Base-by-base conservation (phyloP, 257 asterid species). In the Gynochthodes officinalis region DNA sequence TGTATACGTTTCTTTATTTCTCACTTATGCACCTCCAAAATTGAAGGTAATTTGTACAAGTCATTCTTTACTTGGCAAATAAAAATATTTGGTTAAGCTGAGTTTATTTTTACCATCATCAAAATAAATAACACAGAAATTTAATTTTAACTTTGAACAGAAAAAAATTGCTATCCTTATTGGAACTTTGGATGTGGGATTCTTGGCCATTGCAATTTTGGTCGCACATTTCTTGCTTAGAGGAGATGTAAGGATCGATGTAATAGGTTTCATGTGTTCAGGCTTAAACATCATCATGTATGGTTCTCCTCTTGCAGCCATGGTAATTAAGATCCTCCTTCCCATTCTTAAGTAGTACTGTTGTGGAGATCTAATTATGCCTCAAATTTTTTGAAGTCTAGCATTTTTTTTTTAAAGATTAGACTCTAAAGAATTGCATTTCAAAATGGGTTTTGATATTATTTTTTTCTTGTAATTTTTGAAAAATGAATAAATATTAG, bases 221-320 rank as follows among this genome's bases (percentile, higher is more conserved):
- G 74, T 39, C 14, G 75, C 90, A 3, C 81, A 81, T 32, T 73
- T 90, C 12, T 4, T 79, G 42, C 30, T 87, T 79, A 44, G 60
- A 12, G 87, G 80, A 63, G 86, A 84, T 0, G 23, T n/a, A 39
- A 86, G 85, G 79, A 90, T 92, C 57, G 53, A 76, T 78, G 84
- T 78, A 2, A 82, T 84, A 60, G 98, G 97, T 27, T 74, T 80
- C 25, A 63, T 92, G 73, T 74, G 90, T 75, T 81, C 96, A 0
- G 94, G 80, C 21, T 86, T 92, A 40, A 90, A 92, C 39, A 76
- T 92, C 74, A 67, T 92, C 70, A 92, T 92, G 98, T 92, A 90
- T 65, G 96, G 72, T 59, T 86, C 98, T 35, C 98, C 98, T 63
- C 96, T 92, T 68, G 80, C 90, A 15, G 90, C 86, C 67, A 78